Percentiles rank a stretch among this genome's conserved stretches.
phyloP scores from a whole-genome alignment of 2,329 filamentous ascomycete species.

The Dactylella cylindrospora region DNA sequence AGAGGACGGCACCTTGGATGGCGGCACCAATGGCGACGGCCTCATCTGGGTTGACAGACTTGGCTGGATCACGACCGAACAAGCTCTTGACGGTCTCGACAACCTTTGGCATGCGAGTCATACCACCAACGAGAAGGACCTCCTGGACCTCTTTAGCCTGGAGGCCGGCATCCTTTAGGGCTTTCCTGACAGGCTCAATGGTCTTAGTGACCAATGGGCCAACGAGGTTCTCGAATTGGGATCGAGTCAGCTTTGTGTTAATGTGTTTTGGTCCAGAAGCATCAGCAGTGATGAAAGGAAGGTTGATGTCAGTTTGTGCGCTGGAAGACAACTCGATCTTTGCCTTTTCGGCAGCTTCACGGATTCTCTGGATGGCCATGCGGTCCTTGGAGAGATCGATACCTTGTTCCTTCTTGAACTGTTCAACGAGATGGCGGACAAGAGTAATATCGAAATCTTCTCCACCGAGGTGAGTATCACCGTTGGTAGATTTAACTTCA shows the following conservation, averaged over 20 bases:
- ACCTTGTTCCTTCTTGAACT: slow-evolving; percentile 94
- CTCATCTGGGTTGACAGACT: slow-evolving; percentile 98
- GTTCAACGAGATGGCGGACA: slow-evolving; percentile 86
- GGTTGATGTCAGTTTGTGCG: slow-evolving; percentile 93
- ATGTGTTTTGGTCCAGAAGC: slow-evolving; percentile 97
- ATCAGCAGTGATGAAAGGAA: slow-evolving; percentile 97
- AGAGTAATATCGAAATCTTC: slow-evolving; percentile 97
- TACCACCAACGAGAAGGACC: slow-evolving; percentile 96
- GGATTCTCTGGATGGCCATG: slow-evolving; percentile 98
- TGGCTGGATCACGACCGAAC: slow-evolving; percentile 93
- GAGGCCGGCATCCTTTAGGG: slow-evolving; percentile 90
- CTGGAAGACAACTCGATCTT: slow-evolving; percentile 98
- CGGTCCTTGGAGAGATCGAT: slow-evolving; percentile 88
- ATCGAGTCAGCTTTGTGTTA: slow-evolving; percentile 87
- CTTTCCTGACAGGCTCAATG: slow-evolving; percentile 91
- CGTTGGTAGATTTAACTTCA: slow-evolving; percentile 98
- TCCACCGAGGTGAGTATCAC: slow-evolving; percentile 96
- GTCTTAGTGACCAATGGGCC: slow-evolving; percentile 84
- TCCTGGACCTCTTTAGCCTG: slow-evolving; percentile 94
- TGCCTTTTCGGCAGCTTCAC: slow-evolving; percentile 97
- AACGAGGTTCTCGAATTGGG: slow-evolving; percentile 90
- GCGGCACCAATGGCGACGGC: slow-evolving; percentile 96
- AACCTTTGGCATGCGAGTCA: slow-evolving; percentile 99
- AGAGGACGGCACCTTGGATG: slow-evolving; percentile 93
- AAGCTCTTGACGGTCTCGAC: slow-evolving; percentile 93